Evolutionary conservation across 2,329 filamentous ascomycete genomes (phyloP), one percentile per base, ranked within the genome.

Genomic region (Verticillium alfalfae): DNA sequence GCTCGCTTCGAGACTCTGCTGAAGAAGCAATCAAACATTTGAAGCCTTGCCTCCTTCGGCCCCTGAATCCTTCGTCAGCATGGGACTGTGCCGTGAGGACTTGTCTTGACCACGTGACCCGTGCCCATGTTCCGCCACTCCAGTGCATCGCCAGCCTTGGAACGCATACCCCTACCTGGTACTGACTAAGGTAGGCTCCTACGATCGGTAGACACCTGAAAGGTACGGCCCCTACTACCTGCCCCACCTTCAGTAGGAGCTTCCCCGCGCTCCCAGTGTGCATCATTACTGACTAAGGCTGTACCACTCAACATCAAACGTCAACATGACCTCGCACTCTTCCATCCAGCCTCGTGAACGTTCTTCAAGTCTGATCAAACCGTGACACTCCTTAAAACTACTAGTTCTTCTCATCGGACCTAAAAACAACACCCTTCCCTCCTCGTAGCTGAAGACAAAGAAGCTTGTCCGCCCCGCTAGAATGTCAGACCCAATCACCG

Each of bases 401-500:
- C 26, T 5, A 31, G 4, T 31, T 31, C 3, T 6, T 18, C 15
- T 16, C 39, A n/a, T 22, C 34, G 34, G 52, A 34, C 34, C 34
- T n/a, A 15, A 16, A 8, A 34, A 56, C 12, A 37, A 37, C 10
- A 8, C 18, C 1, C 45, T 13, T 52, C 45, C 6, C 13, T 37
- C 9, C 13, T 37, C 36, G 36, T 37, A 10, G 9, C 36, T 1
- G 22, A 10, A 37, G 26, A 34, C 31, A 15, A 38, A 34, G 8
- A 65, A 64, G 62, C 13, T 58, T 18, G 31, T 5, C 26, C 54
- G 45, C 31, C 55, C 8, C 45, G 26, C 26, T 31, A 31, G 26
- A 12, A 52, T 52, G 45, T 52, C 45, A 12, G 45, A 52, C 34
- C 54, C 54, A 12, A 62, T 66, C n/a, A 66, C 64, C 7, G 64